Evolutionary conservation across 2,329 filamentous ascomycete genomes (phyloP).

Genomic region (Fusarium globosum): DNA sequence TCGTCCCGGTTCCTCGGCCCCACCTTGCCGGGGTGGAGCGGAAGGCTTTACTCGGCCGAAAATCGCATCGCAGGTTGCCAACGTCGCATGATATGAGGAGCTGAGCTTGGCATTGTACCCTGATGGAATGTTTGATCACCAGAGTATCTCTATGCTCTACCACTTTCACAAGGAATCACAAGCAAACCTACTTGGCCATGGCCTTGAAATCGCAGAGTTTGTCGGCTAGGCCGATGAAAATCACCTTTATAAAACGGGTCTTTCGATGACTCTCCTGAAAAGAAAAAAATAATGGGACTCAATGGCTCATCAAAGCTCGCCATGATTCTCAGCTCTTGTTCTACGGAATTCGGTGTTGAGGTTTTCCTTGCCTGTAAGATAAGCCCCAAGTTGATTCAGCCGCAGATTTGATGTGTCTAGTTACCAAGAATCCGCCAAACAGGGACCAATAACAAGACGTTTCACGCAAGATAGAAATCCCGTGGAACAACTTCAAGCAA

Average conservation of each 20-base stretch:
- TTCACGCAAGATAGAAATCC: neutral
- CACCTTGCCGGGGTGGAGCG: slow-evolving; percentile 15
- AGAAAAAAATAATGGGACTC: neutral
- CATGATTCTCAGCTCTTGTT: slow-evolving; percentile 6
- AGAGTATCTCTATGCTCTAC: neutral
- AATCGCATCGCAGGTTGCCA: neutral
- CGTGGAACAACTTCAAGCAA: neutral
- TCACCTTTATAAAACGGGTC: slow-evolving; percentile 13
- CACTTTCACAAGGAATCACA: slow-evolving; percentile 1
- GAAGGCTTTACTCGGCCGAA: neutral
- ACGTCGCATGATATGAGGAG: slow-evolving; percentile 9
- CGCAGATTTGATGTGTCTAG: slow-evolving; percentile 4
- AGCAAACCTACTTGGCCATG: slow-evolving; percentile 7
- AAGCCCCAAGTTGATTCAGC: slow-evolving; percentile 30
- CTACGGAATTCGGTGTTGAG: slow-evolving; percentile 21
- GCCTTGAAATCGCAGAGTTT: neutral
- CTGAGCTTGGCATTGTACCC: neutral
- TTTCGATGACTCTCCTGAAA: slow-evolving; percentile 7
- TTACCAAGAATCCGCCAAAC: neutral
- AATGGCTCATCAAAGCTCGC: slow-evolving; percentile 9
- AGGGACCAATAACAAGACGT: slow-evolving; percentile 3
- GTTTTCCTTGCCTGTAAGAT: slow-evolving; percentile 1
- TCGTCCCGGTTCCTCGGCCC: slow-evolving; percentile 11
- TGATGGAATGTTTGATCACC: neutral
- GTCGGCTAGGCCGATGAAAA: neutral